phyloP scores from a whole-genome alignment of 306 rosid species.

The Dalbergia oliveri region DNA sequence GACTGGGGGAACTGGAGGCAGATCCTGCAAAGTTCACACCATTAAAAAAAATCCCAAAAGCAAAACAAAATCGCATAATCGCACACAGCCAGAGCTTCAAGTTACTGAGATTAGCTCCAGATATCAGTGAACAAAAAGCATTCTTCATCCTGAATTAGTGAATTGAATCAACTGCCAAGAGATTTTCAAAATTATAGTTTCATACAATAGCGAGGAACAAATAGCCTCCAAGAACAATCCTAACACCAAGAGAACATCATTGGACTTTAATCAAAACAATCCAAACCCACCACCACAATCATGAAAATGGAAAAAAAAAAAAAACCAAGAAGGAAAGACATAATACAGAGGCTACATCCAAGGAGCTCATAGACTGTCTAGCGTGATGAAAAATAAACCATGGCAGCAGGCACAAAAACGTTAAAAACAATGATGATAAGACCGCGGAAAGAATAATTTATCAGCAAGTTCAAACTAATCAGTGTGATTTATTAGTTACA shows the following conservation, averaged over 20 bases:
- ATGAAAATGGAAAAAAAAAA: too few species aligned
- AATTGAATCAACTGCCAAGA: conserved; percentile 9
- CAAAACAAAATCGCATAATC: conserved; percentile 31
- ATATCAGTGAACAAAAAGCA: conserved; percentile 16
- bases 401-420: background rate
- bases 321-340: conserved; percentile 10
- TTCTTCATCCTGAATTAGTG: background rate
- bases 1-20: conserved; percentile 80
- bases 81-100: background rate
- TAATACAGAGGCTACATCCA: background rate
- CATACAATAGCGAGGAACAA: background rate
- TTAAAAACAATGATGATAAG: background rate
- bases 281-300: conserved; percentile 7
- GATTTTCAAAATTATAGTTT: background rate
- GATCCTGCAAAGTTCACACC: conserved; percentile 61
- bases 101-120: conserved; percentile 17
- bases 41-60: conserved; percentile 34
- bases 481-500: background rate
- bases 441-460: background rate
- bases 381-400: background rate
- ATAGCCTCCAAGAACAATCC: background rate
- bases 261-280: background rate
- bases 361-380: background rate
- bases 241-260: conserved; percentile 11
- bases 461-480: conserved; percentile 8